Percentiles rank a stretch among this genome's conserved stretches.
Conservation (phyloP, 495 filamentous ascomycete genomes). For the Beverwykella pulmonaria region DNA sequence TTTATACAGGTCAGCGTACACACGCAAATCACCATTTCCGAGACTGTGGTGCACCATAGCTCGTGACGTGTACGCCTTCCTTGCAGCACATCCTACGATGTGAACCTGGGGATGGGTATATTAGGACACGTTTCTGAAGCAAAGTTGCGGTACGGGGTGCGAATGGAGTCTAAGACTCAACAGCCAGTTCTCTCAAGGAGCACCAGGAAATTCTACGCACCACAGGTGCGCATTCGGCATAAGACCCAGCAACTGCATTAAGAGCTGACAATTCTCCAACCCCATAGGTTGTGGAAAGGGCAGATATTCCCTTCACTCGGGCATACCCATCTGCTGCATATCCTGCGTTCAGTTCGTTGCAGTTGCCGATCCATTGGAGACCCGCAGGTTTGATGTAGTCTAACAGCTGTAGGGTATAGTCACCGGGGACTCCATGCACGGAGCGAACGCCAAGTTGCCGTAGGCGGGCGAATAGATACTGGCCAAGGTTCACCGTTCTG, state of each 20-base stretch:
- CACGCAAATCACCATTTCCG: constrained; percentile 49
- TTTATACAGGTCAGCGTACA: constrained; percentile 48
- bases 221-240: constrained; percentile 40
- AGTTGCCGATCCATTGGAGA: constrained; percentile 76
- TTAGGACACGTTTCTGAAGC: neutral
- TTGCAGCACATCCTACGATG: constrained; percentile 44
- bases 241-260: constrained; percentile 53
- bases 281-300: constrained; percentile 78
- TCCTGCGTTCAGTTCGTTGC: constrained; percentile 80
- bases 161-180: no score
- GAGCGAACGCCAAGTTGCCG: constrained; percentile 68
- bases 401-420: constrained; percentile 71
- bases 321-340: constrained; percentile 85
- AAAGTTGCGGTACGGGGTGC: no score
- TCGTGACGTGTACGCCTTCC: constrained; percentile 42
- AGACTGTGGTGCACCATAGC: constrained; percentile 53
- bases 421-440: constrained; percentile 54
- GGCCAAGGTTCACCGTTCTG: constrained; percentile 41
- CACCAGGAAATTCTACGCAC: neutral
- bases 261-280: constrained; percentile 78
- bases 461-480: constrained; percentile 72
- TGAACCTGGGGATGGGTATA: constrained; percentile 24
- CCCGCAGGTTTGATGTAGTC: constrained; percentile 66
- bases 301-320: constrained; percentile 69
- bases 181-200: no score